Percentiles rank a stretch among this genome's conserved stretches.
These are phyloP conservation scores for Didymosphaeria variabile DNA, from an alignment of 2,329 filamentous ascomycete genomes.

Conservation along the genomic window DNA sequence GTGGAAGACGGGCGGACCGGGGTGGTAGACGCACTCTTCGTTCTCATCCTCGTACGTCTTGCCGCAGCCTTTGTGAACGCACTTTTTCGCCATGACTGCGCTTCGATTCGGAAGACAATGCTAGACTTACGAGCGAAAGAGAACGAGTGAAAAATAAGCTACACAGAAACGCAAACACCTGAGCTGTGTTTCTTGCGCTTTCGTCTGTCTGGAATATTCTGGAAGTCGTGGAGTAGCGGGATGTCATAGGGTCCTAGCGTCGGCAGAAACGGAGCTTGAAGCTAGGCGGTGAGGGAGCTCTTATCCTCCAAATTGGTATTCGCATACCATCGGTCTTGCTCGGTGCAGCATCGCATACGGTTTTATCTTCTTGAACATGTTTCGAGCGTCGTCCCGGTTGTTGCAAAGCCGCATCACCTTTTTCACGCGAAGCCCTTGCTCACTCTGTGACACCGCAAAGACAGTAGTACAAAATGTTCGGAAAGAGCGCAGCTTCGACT, in stretches of 20 bases:
- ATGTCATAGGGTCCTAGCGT: constrained; percentile 39
- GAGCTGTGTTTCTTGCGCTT: constrained; percentile 22
- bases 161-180: constrained; percentile 17
- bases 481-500: constrained; percentile 72
- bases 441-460: constrained; percentile 74
- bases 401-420: constrained; percentile 70
- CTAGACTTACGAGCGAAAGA: constrained; percentile 9
- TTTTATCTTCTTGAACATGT: constrained; percentile 32
- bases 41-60: constrained; percentile 84
- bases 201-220: constrained; percentile 46
- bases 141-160: constrained; percentile 16
- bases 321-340: constrained; percentile 15
- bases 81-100: constrained; percentile 76
- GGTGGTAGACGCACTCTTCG: constrained; percentile 90
- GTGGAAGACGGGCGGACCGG: constrained; percentile 89
- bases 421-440: constrained; percentile 77
- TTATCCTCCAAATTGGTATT: not conserved
- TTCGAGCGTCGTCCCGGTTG: constrained; percentile 43
- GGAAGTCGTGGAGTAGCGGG: constrained; percentile 35
- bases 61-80: constrained; percentile 94
- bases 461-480: constrained; percentile 73
- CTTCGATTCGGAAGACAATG: not conserved
- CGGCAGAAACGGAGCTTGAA: constrained; percentile 34
- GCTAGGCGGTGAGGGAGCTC: constrained; percentile 29
- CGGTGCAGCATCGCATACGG: not conserved